Percentiles rank a stretch among this genome's conserved stretches.
These are phyloP conservation scores for Paramecium sonneborni DNA, from an alignment of 73 alveolate genomes.

Conservation along the genomic window DNA sequence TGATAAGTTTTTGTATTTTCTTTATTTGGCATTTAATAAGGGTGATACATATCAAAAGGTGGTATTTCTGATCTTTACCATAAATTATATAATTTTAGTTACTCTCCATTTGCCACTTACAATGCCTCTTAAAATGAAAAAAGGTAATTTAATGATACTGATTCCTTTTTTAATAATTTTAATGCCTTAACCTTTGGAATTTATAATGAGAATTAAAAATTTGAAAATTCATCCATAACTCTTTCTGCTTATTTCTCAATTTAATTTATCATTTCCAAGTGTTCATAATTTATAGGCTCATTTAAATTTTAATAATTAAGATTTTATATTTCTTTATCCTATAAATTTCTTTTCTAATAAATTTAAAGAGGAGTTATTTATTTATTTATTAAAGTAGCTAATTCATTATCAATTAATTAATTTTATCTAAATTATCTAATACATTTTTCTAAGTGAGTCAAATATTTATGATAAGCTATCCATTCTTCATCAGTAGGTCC, in stretches of 20 bases:
- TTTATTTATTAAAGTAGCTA: neutral
- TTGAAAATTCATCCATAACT: neutral
- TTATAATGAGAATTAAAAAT: neutral
- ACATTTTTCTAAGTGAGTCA: neutral
- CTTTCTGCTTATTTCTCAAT: neutral
- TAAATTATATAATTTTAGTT: neutral
- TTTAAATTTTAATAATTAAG: neutral
- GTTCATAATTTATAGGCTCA: neutral
- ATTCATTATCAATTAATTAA: neutral
- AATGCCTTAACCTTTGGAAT: neutral
- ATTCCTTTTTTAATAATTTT: neutral
- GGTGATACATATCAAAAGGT: neutral
- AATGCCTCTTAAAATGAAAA: neutral
- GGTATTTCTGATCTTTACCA: constrained; percentile 1
- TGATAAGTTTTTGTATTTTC: neutral
- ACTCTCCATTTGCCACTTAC: neutral
- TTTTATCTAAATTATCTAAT: neutral
- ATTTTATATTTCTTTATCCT: neutral
- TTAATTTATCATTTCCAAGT: neutral
- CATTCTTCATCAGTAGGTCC: neutral
- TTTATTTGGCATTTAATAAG: neutral
- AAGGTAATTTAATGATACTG: neutral
- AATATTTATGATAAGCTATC: constrained; percentile 4
- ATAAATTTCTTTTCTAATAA: neutral
- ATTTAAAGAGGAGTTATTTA: neutral